Evolutionary conservation across 2,329 filamentous ascomycete genomes (phyloP).

Genomic region (Simplicillium aogashimaense): DNA sequence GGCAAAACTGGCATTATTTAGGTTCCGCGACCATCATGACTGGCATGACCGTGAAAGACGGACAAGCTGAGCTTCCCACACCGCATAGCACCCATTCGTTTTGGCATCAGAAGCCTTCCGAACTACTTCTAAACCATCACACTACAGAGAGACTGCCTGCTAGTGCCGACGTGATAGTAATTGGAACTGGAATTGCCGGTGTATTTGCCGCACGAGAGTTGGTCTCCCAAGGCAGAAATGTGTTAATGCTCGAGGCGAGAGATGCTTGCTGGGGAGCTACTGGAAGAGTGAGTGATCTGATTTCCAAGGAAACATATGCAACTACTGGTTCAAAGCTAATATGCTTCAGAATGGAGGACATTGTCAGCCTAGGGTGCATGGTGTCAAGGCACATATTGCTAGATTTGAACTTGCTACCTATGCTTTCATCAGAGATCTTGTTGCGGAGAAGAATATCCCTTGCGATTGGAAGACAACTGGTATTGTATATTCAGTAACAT

Average conservation of each 20-base stretch:
- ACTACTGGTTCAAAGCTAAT: background rate
- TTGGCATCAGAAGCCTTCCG: conserved; percentile 63
- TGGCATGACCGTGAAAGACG: conserved; percentile 15
- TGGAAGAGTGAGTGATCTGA: conserved; percentile 47
- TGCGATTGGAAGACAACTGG: conserved; percentile 60
- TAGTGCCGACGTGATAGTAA: conserved; percentile 57
- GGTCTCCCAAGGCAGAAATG: conserved; percentile 35
- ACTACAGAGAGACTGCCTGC: conserved; percentile 54
- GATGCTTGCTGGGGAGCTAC: conserved; percentile 77
- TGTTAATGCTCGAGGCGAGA: conserved; percentile 67
- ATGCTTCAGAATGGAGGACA: conserved; percentile 55
- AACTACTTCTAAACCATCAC: conserved; percentile 54
- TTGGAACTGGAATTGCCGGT: conserved; percentile 70
- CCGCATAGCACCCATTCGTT: conserved; percentile 54
- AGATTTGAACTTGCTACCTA: conserved; percentile 66
- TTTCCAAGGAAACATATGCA: background rate
- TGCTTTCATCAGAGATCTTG: conserved; percentile 45
- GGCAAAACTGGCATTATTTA: too few species aligned
- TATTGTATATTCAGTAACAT: conserved; percentile 56
- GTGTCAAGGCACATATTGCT: conserved; percentile 47
- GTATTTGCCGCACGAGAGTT: conserved; percentile 58
- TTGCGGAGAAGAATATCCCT: conserved; percentile 45
- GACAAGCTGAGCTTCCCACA: conserved; percentile 48
- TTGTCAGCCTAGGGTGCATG: conserved; percentile 64
- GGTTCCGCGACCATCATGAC: conserved; percentile 18